Percentiles rank a stretch among this genome's conserved stretches.
phyloP scores from a whole-genome alignment of 2,329 filamentous ascomycete species.

The Monosporascus sp. region DNA sequence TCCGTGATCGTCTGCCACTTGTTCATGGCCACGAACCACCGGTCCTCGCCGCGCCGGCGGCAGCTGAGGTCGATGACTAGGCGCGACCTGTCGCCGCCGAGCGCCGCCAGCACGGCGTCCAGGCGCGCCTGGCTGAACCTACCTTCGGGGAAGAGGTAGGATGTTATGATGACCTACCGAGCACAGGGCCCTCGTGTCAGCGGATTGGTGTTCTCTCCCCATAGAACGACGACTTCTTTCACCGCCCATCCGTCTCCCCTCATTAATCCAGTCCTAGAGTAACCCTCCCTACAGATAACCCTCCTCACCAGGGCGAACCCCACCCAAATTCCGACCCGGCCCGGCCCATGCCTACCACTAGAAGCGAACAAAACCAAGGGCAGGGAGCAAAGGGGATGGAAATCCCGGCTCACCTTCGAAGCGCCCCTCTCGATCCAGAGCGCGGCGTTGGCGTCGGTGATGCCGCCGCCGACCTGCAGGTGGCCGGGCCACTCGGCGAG shows the following conservation, averaged over 20 bases:
- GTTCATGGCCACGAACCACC: slow-evolving; percentile 97
- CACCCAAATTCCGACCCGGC: too few species aligned
- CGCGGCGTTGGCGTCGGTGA: slow-evolving; percentile 76
- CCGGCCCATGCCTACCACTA: neutral
- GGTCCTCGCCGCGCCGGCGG: slow-evolving; percentile 62
- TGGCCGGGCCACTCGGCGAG: slow-evolving; percentile 71
- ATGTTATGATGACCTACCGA: slow-evolving; percentile 89
- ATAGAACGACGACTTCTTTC: too few species aligned
- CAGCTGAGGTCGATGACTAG: slow-evolving; percentile 96
- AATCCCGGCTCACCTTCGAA: slow-evolving; percentile 61
- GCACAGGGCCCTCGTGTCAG: neutral
- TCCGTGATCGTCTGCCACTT: slow-evolving; percentile 98
- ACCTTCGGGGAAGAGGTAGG: slow-evolving; percentile 82
- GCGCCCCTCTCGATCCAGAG: slow-evolving; percentile 86
- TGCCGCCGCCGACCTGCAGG: slow-evolving; percentile 90
- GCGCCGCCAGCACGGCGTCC: slow-evolving; percentile 63
- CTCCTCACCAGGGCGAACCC: too few species aligned
- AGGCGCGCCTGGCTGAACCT: slow-evolving; percentile 75
- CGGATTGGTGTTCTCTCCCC: too few species aligned
- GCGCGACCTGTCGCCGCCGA: slow-evolving; percentile 70
- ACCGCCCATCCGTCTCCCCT: too few species aligned
- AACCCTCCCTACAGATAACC: too few species aligned
- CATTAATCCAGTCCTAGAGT: too few species aligned
- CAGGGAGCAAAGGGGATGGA: neutral
- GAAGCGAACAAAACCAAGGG: neutral